phyloP scores from a whole-genome alignment of 441 rosid species.

The Erodium texanum region DNA sequence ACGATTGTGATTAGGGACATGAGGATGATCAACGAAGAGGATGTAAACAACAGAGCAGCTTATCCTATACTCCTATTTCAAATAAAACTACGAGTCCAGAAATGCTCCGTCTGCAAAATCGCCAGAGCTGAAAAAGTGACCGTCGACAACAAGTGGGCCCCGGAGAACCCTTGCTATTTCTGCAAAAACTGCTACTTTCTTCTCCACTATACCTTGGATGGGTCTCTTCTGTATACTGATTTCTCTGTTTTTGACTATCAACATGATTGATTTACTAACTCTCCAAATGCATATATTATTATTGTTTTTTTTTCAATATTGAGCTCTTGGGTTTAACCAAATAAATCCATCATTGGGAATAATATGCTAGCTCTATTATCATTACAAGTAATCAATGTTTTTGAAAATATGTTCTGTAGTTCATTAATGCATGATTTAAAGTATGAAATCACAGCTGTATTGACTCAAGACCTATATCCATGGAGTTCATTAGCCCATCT shows the following conservation, averaged over 20 bases:
- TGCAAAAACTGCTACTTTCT: conserved; percentile 59
- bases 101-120: conserved; percentile 66
- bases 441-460: conserved; percentile 3
- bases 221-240: conserved; percentile 28
- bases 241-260: conserved; percentile 51
- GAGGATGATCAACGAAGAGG: conserved; percentile 73
- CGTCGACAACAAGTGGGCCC: conserved; percentile 60
- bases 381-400: too few relatives aligned
- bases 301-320: neutral
- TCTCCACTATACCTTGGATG: conserved; percentile 45
- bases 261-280: conserved; percentile 38
- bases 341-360: too few relatives aligned
- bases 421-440: neutral
- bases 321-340: neutral
- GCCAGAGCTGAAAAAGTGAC: conserved; percentile 50
- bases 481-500: conserved; percentile 83
- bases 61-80: conserved; percentile 54
- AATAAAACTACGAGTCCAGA: conserved; percentile 36
- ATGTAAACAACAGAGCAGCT: conserved; percentile 46
- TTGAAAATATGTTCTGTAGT: too few relatives aligned
- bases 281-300: neutral
- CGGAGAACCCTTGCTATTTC: conserved; percentile 63
- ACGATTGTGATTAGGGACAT: conserved; percentile 64
- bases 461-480: conserved; percentile 44
- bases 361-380: too few relatives aligned